Conservation (phyloP, 23 red algal genomes). For the Gracilaria gracilis region DNA sequence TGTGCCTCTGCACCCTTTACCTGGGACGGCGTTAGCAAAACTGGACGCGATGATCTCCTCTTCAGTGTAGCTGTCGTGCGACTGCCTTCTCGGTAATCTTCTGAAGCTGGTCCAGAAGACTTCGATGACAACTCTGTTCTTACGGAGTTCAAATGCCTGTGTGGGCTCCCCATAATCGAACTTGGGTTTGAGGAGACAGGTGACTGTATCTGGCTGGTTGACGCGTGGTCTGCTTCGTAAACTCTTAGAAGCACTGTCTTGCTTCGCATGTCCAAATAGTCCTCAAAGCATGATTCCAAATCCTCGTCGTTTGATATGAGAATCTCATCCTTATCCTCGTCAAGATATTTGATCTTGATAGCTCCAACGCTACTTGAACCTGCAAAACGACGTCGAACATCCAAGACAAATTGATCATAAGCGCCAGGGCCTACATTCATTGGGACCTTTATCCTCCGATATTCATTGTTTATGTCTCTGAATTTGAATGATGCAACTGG, state of each 20-base stretch:
- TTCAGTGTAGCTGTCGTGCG: conserved; percentile 1
- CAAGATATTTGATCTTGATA: conserved; percentile 75
- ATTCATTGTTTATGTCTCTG: conserved; percentile 74
- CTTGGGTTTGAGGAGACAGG: conserved; percentile 68
- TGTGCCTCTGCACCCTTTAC: conserved; percentile 54
- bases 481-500: conserved; percentile 79
- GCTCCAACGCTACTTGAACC: conserved; percentile 43
- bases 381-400: conserved; percentile 68
- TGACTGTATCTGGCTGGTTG: conserved; percentile 50
- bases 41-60: conserved; percentile 7
- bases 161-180: conserved; percentile 50
- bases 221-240: conserved; percentile 22
- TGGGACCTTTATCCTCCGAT: conserved; percentile 74
- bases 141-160: background rate
- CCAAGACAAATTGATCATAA: conserved; percentile 74
- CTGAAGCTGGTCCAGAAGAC: background rate
- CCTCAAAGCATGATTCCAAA: conserved; percentile 74
- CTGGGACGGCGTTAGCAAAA: conserved; percentile 30
- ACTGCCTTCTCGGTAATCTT: background rate
- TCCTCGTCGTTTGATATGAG: conserved; percentile 78
- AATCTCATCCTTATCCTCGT: conserved; percentile 78
- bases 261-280: conserved; percentile 37
- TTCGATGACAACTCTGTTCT: background rate
- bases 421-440: conserved; percentile 53
- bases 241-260: conserved; percentile 60